Evolutionary conservation across 352 stramenopile genomes (phyloP).

Genomic region (Globisporangium irregulare): DNA sequence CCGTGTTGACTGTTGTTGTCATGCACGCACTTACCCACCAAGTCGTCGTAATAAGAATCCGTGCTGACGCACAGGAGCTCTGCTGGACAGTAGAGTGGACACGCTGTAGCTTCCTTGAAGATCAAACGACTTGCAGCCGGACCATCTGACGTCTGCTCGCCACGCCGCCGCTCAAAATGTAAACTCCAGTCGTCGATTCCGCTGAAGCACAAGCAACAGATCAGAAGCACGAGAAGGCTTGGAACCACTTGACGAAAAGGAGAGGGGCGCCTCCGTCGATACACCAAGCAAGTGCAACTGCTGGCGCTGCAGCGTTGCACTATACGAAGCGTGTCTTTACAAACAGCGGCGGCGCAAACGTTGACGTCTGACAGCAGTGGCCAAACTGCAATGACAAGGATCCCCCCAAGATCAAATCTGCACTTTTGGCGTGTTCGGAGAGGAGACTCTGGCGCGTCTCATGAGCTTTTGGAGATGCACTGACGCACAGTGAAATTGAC

Average conservation of each 20-base stretch:
- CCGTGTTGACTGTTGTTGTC: neutral
- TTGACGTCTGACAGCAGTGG: neutral
- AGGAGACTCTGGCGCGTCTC: slow-evolving; percentile 1
- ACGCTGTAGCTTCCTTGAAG: slow-evolving; percentile 4
- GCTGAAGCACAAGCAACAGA: neutral
- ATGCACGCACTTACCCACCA: neutral
- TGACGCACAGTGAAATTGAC: neutral
- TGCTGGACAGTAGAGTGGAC: neutral
- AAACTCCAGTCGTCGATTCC: neutral
- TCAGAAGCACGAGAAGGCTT: neutral
- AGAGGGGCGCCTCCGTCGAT: neutral
- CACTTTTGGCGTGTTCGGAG: neutral
- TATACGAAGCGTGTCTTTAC: neutral
- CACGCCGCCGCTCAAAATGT: neutral
- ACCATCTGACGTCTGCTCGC: neutral
- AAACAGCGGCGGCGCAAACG: neutral
- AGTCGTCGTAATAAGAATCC: neutral
- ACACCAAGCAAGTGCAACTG: neutral
- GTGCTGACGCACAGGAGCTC: neutral
- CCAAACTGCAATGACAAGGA: neutral
- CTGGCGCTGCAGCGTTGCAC: neutral
- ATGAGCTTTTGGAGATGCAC: neutral
- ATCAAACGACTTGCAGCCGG: neutral
- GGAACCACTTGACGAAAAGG: neutral
- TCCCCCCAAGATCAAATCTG: slow-evolving; percentile 1